Percentiles rank a stretch among this genome's conserved stretches.
phyloP scores from a whole-genome alignment of 2,329 filamentous ascomycete species.

The Chaetomiaceae sp. region DNA sequence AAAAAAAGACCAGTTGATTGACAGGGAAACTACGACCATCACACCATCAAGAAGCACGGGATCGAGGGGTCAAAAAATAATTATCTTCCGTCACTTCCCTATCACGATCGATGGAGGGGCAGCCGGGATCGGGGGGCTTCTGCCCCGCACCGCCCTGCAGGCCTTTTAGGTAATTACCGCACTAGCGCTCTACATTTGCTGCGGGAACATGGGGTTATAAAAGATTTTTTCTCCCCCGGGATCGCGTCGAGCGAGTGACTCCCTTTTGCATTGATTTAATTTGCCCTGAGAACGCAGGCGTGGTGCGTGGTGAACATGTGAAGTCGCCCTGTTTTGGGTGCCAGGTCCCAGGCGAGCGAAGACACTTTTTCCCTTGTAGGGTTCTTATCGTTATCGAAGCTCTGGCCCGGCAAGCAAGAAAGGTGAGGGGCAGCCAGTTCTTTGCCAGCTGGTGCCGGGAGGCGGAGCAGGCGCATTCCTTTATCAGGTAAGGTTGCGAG shows the following conservation, averaged over 20 bases:
- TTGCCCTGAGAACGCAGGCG: background rate
- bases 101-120: conserved; percentile 3
- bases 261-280: background rate
- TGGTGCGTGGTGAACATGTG: background rate
- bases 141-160: conserved; percentile 5
- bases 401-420: no score
- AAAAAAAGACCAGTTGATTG: background rate
- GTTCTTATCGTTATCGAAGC: background rate
- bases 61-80: conserved; percentile 15
- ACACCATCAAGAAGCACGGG: conserved; percentile 3
- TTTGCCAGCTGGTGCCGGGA: background rate
- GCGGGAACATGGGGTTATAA: conserved; percentile 1
- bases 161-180: conserved; percentile 13
- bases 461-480: background rate
- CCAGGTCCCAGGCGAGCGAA: background rate
- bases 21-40: background rate
- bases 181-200: background rate
- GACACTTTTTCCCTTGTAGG: background rate
- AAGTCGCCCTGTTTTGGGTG: background rate
- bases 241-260: background rate
- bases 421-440: no score
- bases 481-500: conserved; percentile 5
- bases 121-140: conserved; percentile 14
- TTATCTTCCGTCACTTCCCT: conserved; percentile 5
- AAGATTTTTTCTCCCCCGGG: background rate